Percentiles rank a stretch among this genome's conserved stretches.
phyloP scores from a whole-genome alignment of 2,329 filamentous ascomycete species.

The Pleurostoma richardsiae region DNA sequence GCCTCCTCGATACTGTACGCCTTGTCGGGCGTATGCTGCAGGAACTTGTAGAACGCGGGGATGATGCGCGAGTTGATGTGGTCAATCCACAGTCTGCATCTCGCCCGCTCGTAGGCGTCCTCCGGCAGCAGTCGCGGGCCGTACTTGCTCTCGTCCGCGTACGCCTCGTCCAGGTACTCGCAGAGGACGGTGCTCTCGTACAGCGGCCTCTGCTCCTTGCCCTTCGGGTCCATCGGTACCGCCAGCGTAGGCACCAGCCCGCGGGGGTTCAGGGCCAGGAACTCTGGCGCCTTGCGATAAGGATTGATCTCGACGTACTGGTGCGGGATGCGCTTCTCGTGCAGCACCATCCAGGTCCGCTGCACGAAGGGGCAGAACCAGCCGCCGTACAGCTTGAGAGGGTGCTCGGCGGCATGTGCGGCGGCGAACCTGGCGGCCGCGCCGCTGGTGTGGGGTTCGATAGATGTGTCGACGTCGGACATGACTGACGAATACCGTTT shows the following conservation, averaged over 20 bases:
- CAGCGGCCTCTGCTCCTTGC: slow-evolving; percentile 46
- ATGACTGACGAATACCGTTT: slow-evolving; percentile 19
- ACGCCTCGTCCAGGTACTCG: slow-evolving; percentile 73
- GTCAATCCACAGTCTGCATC: slow-evolving; percentile 68
- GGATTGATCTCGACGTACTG: slow-evolving; percentile 77
- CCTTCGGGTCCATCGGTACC: slow-evolving; percentile 28
- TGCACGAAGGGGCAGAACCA: slow-evolving; percentile 74
- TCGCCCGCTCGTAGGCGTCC: slow-evolving; percentile 59
- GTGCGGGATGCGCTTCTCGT: slow-evolving; percentile 68
- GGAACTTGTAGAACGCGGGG: slow-evolving; percentile 60
- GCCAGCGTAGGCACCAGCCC: slow-evolving; percentile 69
- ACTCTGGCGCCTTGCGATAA: slow-evolving; percentile 64
- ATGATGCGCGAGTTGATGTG: slow-evolving; percentile 64
- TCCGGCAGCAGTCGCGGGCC: slow-evolving; percentile 49
- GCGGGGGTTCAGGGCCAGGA: slow-evolving; percentile 68
- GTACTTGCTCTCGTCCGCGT: slow-evolving; percentile 35
- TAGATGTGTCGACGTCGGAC: slow-evolving; percentile 41
- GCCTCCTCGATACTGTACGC: slow-evolving; percentile 44
- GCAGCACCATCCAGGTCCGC: slow-evolving; percentile 66
- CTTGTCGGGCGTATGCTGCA: slow-evolving; percentile 50
- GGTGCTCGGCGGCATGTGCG: slow-evolving; percentile 38
- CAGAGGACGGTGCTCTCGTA: slow-evolving; percentile 70
- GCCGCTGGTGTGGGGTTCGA: slow-evolving; percentile 41
- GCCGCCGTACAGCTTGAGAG: slow-evolving; percentile 63
- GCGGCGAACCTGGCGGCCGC: slow-evolving; percentile 41